Base-by-base conservation (phyloP, 257 asterid species). In the Verbascum thapsus region DNA sequence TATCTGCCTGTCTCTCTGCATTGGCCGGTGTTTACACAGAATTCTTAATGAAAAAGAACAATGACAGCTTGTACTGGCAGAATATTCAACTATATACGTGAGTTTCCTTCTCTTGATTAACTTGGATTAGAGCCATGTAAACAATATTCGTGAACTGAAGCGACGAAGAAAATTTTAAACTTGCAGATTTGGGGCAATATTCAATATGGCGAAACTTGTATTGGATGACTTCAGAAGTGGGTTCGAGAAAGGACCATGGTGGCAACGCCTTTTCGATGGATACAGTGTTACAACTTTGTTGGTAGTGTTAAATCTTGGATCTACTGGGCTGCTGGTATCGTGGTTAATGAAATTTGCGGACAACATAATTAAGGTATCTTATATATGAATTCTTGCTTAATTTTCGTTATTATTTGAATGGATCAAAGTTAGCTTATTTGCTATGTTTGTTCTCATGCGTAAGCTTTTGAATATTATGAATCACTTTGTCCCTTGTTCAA, bases 281-380 rank as follows among this genome's bases (percentile, higher is more conserved):
- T 90, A 94, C 78, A 82, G 37, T 76, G 38, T 81, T 56, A 81
- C 96, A 58, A 90, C 99, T 41, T 89, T 95, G 97, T 37, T 94
- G 88, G 99, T 94, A 40, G 99, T 94, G 64, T 77, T 90, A 34
- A 94, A 94, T 83, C 87, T 94, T 50, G 97, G 97, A 10, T 87
- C 97, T 10, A 94, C 97, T 19, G 99, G 99, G 44, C 88, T 94
- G 61, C 49, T 90, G 10, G 99, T 94, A 55, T 94, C 97, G 10
- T 94, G 97, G 99, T 73, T 94, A 72, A 92, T 92, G 99, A 94
- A 94, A 81, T 90, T 83, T 53, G 97, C 99, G 0, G 97, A 94
- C 86, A 94, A 94, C 71, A 94, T 94, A 60, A 95, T 94, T 38
- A 94, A 94, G 98, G 96, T 92, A 72, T 61, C 15, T 26, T 23